Conservation (phyloP, 2,329 filamentous ascomycete species). For the Zymoseptoria ardabiliae region DNA sequence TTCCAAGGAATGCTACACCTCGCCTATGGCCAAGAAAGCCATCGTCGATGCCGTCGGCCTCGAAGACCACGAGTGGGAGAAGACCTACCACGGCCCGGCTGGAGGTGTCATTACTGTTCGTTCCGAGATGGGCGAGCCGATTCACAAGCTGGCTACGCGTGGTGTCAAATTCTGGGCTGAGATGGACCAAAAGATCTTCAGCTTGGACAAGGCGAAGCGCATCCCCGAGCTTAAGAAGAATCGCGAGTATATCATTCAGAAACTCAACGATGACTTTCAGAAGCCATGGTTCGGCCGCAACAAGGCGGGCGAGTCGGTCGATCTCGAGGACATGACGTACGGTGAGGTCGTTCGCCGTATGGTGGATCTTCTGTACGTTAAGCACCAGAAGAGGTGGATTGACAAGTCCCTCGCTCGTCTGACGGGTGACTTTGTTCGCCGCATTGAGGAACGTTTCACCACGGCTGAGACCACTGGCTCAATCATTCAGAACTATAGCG, state of each 20-base stretch:
- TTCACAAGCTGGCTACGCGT: slow-evolving; percentile 95
- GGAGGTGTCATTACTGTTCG: slow-evolving; percentile 94
- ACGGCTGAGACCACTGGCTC: slow-evolving; percentile 63
- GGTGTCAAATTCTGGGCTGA: slow-evolving; percentile 97
- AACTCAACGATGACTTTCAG: slow-evolving; percentile 91
- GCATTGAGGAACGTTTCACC: slow-evolving; percentile 93
- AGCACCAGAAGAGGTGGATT: slow-evolving; percentile 87
- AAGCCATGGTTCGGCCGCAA: slow-evolving; percentile 96
- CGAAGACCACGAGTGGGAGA: slow-evolving; percentile 78
- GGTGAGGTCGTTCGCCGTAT: slow-evolving; percentile 78
- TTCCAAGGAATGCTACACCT: slow-evolving; percentile 84
- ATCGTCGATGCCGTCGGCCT: slow-evolving; percentile 81
- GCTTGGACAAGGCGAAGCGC: slow-evolving; percentile 88
- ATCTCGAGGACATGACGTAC: slow-evolving; percentile 95
- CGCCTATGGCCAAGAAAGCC: slow-evolving; percentile 77
- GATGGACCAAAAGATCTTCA: slow-evolving; percentile 98
- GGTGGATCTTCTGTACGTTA: slow-evolving; percentile 85
- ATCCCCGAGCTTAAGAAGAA: slow-evolving; percentile 81
- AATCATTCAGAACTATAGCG: slow-evolving; percentile 79
- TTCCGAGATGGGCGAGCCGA: slow-evolving; percentile 98
- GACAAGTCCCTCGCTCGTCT: slow-evolving; percentile 74
- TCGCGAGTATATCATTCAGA: slow-evolving; percentile 86
- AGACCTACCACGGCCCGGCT: slow-evolving; percentile 83
- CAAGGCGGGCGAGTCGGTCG: slow-evolving; percentile 68
- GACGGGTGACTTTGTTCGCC: slow-evolving; percentile 91